Evolutionary conservation across 1,284 basidiomycete species (phyloP), one percentile per base, ranked within the genome.

Genomic region (Papiliotrema fonsecae): DNA sequence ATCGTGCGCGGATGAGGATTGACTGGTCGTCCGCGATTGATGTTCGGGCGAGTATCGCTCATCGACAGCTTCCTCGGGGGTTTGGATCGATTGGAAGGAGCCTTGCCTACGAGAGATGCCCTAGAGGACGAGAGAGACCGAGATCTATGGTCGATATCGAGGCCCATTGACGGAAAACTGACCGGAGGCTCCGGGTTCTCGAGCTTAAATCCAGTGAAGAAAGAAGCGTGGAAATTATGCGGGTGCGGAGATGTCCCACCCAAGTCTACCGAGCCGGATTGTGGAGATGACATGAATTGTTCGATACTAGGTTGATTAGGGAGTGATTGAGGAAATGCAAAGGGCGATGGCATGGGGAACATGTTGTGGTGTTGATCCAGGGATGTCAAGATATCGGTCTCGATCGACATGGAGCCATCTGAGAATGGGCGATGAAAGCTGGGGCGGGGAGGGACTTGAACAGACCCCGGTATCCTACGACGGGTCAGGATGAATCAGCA

Each of bases 351-450:
- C n/a, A n/a, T n/a, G 18, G 35, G 22, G 42, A 49, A 40, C 24
- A 43, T n/a, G 4, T 42, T 42, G 14, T 38, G 31, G 25, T 46
- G 46, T 24, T 51, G 49, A 56, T 62, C 59, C 37, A 65, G 48
- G 7, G 65, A 61, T 11, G 55, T 50, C 35, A 70, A 60, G 7
- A 68, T 56, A 21, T 64, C 58, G 24, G 68, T 68, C 11, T 64
- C 63, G 24, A 70, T 58, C 1, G 66, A 58, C 65, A 68, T 66
- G 11, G 68, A 70, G 0, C 66, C 68, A 40, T 67, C 68, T 0
- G 66, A 67, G 51, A 70, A 68, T 0, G 65, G 66, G 28, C 65
- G 62, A 27, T 56, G 60, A 37, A 61, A 53, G n/a, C 52, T 45
- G 1, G 61, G 64, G 22, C 65, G 56, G 14, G 52, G 24, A 6